Evolutionary conservation across 768 basidiomycete genomes (phyloP), one percentile per base, ranked within the genome.

Genomic region (Coprinopsis strossmayeri): DNA sequence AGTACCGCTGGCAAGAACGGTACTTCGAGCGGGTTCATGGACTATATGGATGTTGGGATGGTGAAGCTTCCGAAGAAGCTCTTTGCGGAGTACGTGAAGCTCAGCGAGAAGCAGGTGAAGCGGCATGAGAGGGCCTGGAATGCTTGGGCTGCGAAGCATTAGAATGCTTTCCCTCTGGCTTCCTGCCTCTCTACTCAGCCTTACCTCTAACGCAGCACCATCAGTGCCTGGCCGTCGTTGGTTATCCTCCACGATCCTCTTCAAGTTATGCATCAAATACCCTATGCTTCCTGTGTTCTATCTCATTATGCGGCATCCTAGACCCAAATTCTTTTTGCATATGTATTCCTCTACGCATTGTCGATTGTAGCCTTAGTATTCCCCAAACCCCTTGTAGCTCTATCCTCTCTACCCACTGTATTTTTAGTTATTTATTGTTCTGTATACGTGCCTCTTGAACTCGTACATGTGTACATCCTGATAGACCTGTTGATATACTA

Each of bases 61-160:
- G 76, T 87, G 51, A 82, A 85, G 58, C 72, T 87, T 18, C 77
- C 82, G 21, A 69, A 70, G 35, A 67, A 74, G 50, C 79, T 80
- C 7, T 84, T 77, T 58, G 69, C 66, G 28, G 73, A 84, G 55
- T 87, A 76, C 60, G 64, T 72, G 49, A 72, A 77, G 58, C 62
- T 82, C 54, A 74, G 67, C 53, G 66, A 71, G 42, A 75, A 70
- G 49, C 72, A 77, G 49, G 74, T 74, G 59, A 70, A 74, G 59
- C 71, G 73, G 45, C 72, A 79, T 47, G 82, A 86, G 61, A 73
- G 65, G 38, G 62, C 82, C 56, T 87, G 81, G 79, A 69, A 64
- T 46, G 65, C 72, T 24, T 76, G 72, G 74, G 57, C 64, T 44
- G 52, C 59, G 39, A 63, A 60, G 54, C 57, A 59, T 34, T 61